phyloP scores from a whole-genome alignment of 140 eudicot species.

The Oenanthe javanica region DNA sequence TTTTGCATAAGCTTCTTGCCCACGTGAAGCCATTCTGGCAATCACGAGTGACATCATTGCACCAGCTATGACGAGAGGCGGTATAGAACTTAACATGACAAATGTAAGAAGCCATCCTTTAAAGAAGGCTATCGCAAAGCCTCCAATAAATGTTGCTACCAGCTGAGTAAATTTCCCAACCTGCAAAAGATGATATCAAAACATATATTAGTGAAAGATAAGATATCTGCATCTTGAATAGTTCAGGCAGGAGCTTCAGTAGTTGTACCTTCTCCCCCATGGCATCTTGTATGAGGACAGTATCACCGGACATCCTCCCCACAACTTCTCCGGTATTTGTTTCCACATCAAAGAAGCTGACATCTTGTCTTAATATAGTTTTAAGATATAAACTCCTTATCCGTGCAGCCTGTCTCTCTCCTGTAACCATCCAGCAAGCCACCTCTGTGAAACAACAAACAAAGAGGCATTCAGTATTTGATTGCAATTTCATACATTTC shows the following conservation, averaged over 20 bases:
- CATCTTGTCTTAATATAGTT: conserved; percentile 32
- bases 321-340: conserved; percentile 28
- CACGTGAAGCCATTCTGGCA: conserved; percentile 68
- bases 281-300: conserved; percentile 33
- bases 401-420: conserved; percentile 34
- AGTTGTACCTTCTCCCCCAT: conserved; percentile 33
- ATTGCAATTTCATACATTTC: conserved; percentile 13
- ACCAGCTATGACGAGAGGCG: conserved; percentile 65
- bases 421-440: conserved; percentile 41
- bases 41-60: conserved; percentile 44
- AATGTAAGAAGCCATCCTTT: conserved; percentile 97
- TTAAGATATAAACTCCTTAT: conserved; percentile 25
- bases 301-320: conserved; percentile 36
- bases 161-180: conserved; percentile 86
- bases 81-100: conserved; percentile 66
- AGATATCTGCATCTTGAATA: neutral
- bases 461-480: neutral
- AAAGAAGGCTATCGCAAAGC: conserved; percentile 66
- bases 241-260: neutral
- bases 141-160: conserved; percentile 68
- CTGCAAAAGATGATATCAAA: conserved; percentile 17
- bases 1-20: conserved; percentile 82
- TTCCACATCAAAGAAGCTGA: conserved; percentile 31
- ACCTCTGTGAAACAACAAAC: conserved; percentile 23
- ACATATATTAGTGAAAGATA: neutral